Evolutionary conservation across 805 yeast species (phyloP).

Genomic region (Wickerhamomyces xylosicus): DNA sequence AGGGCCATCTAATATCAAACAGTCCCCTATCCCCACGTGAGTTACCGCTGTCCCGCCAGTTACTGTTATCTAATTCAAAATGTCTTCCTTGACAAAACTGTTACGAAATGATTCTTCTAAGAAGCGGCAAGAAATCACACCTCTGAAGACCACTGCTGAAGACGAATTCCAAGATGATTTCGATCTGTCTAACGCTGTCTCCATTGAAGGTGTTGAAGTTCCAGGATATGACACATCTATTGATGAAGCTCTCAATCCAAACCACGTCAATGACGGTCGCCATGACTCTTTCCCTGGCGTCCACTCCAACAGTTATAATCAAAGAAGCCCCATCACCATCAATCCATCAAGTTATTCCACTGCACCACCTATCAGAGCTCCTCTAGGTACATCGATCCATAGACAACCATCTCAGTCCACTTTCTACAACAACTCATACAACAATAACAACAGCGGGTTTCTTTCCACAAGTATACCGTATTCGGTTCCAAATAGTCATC

Average conservation of each 20-base stretch:
- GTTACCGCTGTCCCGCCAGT: too few species aligned
- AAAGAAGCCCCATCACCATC: conserved; percentile 18
- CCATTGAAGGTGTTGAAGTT: conserved; percentile 21
- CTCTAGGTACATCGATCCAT: conserved; percentile 18
- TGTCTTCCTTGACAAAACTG: conserved; percentile 19
- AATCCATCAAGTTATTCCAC: conserved; percentile 11
- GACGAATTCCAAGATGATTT: conserved; percentile 5
- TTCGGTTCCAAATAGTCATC: conserved; percentile 14
- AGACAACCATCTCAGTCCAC: conserved; percentile 16
- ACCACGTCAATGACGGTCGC: neutral
- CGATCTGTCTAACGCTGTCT: conserved; percentile 15
- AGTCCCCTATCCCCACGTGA: too few species aligned
- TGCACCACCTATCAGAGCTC: conserved; percentile 22
- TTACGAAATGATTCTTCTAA: conserved; percentile 16
- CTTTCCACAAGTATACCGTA: conserved; percentile 16
- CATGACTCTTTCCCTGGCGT: conserved; percentile 1
- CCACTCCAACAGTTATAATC: conserved; percentile 7
- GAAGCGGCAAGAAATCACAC: conserved; percentile 1
- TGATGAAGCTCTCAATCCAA: neutral
- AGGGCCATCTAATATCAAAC: too few species aligned
- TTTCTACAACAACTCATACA: conserved; percentile 5
- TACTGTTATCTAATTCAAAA: too few species aligned
- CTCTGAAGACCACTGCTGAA: neutral
- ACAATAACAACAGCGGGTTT: conserved; percentile 8
- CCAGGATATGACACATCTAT: conserved; percentile 3